Conservation (phyloP, 805 yeast species). For the Yarrowia deformans region DNA sequence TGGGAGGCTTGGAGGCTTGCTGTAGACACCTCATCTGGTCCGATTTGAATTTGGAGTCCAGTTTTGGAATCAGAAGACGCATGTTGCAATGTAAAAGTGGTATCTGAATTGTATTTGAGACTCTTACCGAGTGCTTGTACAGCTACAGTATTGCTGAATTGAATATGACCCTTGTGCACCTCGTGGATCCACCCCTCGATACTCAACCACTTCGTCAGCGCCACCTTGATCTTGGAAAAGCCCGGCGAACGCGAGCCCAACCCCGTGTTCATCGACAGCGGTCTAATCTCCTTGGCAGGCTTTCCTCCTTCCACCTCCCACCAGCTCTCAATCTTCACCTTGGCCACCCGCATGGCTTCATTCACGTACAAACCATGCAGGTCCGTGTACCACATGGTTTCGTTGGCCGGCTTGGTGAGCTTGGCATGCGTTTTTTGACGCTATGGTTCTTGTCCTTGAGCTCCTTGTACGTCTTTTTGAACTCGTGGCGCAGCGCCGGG, state of each 20-base stretch:
- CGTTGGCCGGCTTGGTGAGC: slow-evolving; percentile 11
- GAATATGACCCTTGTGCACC: slow-evolving; percentile 21
- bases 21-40: no score
- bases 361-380: slow-evolving; percentile 4
- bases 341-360: slow-evolving; percentile 6
- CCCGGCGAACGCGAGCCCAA: neutral
- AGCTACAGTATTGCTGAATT: no score
- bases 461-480: slow-evolving; percentile 13
- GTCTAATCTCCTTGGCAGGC: neutral
- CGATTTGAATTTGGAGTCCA: no score
- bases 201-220: slow-evolving; percentile 1
- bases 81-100: no score
- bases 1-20: no score
- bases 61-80: no score
- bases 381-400: slow-evolving; percentile 13
- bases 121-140: no score
- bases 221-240: slow-evolving; percentile 14
- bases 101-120: no score
- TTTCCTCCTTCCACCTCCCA: slow-evolving; percentile 18
- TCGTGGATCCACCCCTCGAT: slow-evolving; percentile 17
- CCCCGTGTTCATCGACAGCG: slow-evolving; percentile 9
- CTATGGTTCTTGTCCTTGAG: slow-evolving; percentile 15
- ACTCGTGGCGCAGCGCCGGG: slow-evolving; percentile 18
- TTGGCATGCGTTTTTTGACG: neutral
- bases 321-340: slow-evolving; percentile 8